Evolutionary conservation across 2,329 filamentous ascomycete species (phyloP).

Genomic region (Aspergillus sp.): DNA sequence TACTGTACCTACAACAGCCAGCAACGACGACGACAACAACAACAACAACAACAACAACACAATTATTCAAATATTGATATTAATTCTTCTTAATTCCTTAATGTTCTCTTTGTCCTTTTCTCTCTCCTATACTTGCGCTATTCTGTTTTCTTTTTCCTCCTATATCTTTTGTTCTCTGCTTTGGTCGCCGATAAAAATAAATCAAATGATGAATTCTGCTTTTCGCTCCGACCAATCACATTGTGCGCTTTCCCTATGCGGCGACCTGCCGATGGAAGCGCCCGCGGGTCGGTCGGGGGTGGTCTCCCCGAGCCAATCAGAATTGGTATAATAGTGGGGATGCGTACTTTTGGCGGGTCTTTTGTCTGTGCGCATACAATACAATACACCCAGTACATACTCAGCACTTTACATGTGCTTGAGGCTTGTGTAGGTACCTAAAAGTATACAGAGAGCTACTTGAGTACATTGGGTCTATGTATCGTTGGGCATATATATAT

Average conservation of each 20-base stretch:
- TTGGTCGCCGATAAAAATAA: background rate
- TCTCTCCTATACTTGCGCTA: too few species aligned
- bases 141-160: too few species aligned
- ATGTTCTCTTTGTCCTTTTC: too few species aligned
- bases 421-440: background rate
- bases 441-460: too few species aligned
- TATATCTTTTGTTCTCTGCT: too few species aligned
- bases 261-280: conserved; percentile 25
- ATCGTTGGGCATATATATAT: too few species aligned
- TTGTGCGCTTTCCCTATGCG: conserved; percentile 24
- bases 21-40: conserved; percentile 7
- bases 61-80: conserved; percentile 5
- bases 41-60: conserved; percentile 7
- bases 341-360: conserved; percentile 23
- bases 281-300: conserved; percentile 20
- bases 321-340: conserved; percentile 8
- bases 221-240: background rate
- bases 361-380: conserved; percentile 5
- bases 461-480: too few species aligned
- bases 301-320: conserved; percentile 31
- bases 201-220: background rate
- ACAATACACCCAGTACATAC: background rate
- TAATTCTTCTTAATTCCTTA: too few species aligned
- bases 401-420: background rate
- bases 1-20: background rate